These are phyloP conservation scores for Litsea cubeba DNA, from an alignment of 164 flowering plant genomes.

Conservation along the genomic window DNA sequence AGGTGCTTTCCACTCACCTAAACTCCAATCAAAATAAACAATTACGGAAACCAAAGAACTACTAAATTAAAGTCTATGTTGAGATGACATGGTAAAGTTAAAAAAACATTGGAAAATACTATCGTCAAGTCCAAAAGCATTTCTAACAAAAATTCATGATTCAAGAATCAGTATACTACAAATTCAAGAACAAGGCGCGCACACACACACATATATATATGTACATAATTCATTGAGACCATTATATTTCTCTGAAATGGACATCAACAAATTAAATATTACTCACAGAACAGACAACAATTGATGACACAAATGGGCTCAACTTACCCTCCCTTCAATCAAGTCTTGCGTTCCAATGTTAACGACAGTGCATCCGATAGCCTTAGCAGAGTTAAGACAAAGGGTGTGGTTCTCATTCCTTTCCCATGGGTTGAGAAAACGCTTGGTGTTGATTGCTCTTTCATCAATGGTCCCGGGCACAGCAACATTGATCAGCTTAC, in stretches of 20 bases:
- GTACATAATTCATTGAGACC: no score
- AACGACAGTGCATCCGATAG: constrained; percentile 95
- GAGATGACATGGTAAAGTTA: background rate
- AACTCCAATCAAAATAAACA: background rate
- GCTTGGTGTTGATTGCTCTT: constrained; percentile 84
- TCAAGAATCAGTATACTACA: background rate
- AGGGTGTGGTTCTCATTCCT: constrained; percentile 93
- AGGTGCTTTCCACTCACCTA: background rate
- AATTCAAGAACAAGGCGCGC: background rate
- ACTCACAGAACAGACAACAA: background rate
- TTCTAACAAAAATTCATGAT: background rate
- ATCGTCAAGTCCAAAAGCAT: no score
- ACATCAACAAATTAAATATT: background rate
- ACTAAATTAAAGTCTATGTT: background rate
- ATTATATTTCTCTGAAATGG: background rate
- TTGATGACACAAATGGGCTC: background rate
- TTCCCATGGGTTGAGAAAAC: constrained; percentile 87
- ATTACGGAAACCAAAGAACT: background rate
- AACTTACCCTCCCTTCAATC: constrained; percentile 87
- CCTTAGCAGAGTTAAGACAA: constrained; percentile 94
- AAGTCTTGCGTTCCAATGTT: constrained; percentile 91
- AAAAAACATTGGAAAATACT: background rate
- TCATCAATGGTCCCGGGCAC: constrained; percentile 96
- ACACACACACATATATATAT: no score
- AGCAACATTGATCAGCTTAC: constrained; percentile 93